Conservation (phyloP, 441 rosid species). For the Omphalea diandra region DNA sequence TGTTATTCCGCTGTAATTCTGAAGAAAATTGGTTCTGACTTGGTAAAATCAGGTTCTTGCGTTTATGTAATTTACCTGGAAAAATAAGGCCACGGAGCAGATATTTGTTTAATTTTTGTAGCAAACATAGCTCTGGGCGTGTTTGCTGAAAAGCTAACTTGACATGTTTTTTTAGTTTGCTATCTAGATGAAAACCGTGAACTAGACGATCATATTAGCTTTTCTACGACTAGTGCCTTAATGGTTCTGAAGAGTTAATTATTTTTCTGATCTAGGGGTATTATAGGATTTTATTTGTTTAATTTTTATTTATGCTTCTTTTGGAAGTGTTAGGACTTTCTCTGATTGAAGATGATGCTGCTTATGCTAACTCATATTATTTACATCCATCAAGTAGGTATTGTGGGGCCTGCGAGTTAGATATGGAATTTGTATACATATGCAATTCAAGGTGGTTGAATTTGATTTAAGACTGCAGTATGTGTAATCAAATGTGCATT, state of each 20-base stretch:
- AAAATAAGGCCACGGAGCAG: not conserved
- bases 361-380: not conserved
- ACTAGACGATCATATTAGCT: not conserved
- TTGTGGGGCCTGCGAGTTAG: not conserved
- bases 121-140: not conserved
- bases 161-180: not conserved
- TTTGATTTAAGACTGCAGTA: not conserved
- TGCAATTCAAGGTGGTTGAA: not conserved
- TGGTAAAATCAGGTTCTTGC: not conserved
- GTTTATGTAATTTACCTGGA: not conserved
- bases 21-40: not conserved
- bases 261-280: not conserved
- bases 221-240: not conserved
- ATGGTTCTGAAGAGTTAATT: not conserved
- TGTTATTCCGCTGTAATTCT: not conserved
- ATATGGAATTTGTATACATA: not conserved
- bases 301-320: not conserved
- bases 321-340: not conserved
- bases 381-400: constrained; percentile 2
- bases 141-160: not conserved
- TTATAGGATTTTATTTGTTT: not conserved
- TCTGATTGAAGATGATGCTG: not conserved
- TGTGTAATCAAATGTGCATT: constrained; percentile 4
- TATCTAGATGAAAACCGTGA: not conserved
- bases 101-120: not conserved